phyloP scores from a whole-genome alignment of 2,329 filamentous ascomycete genomes.

The Penicillium sp. region DNA sequence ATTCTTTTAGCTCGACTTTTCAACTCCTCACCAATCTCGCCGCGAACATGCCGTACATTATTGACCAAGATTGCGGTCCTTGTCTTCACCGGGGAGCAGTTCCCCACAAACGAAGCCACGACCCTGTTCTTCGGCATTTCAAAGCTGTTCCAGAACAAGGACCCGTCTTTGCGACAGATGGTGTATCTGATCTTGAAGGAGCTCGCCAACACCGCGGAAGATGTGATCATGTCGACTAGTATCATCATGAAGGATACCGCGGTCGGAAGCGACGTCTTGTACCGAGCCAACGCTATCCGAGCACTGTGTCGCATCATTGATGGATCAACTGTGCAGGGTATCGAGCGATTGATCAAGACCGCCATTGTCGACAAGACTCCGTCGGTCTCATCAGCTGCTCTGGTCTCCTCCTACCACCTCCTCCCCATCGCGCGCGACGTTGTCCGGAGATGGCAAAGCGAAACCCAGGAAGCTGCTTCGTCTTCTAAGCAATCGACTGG shows the following conservation, averaged over 20 bases:
- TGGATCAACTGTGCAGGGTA: conserved; percentile 92
- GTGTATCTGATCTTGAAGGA: conserved; percentile 98
- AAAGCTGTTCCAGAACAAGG: conserved; percentile 99
- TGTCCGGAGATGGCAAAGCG: conserved; percentile 95
- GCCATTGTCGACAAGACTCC: conserved; percentile 99
- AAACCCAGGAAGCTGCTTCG: conserved; percentile 94
- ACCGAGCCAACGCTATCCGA: conserved; percentile 92
- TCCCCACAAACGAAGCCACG: conserved; percentile 95
- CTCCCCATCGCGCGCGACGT: conserved; percentile 94
- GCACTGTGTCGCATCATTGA: conserved; percentile 96
- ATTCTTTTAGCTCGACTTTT: conserved; percentile 77
- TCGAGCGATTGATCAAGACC: conserved; percentile 98
- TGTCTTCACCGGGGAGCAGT: conserved; percentile 94
- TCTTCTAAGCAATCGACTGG: conserved; percentile 84
- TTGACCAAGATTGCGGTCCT: conserved; percentile 96
- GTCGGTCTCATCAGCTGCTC: conserved; percentile 90
- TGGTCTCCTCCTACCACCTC: conserved; percentile 96
- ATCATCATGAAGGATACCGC: conserved; percentile 99
- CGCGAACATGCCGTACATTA: conserved; percentile 94
- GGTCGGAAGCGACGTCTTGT: conserved; percentile 89
- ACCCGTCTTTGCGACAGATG: conserved; percentile 97
- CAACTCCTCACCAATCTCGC: conserved; percentile 95
- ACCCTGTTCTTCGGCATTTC: conserved; percentile 98
- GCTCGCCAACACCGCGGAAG: conserved; percentile 89
- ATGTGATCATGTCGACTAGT: conserved; percentile 99